These are phyloP conservation scores for Oryza rufipogon DNA, from an alignment of 176 grass and related monocot genomes.

Conservation along the genomic window DNA sequence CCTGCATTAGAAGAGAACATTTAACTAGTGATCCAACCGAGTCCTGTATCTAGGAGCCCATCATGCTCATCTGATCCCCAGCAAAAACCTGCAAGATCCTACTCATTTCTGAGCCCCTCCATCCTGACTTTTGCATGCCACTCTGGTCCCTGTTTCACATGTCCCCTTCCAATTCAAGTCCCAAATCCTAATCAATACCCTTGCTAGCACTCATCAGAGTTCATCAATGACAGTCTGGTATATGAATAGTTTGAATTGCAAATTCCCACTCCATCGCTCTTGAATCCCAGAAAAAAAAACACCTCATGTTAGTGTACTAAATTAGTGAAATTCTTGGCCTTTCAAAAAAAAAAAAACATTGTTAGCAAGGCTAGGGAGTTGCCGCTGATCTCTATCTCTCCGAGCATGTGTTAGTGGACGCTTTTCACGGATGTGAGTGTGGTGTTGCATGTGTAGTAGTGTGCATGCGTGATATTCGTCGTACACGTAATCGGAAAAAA, in stretches of 20 bases:
- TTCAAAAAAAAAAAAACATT: too few species aligned
- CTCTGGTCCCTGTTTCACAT: conserved; percentile 48
- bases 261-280: neutral
- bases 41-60: conserved; percentile 37
- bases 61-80: conserved; percentile 37
- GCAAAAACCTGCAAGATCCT: conserved; percentile 55
- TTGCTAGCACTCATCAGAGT: conserved; percentile 19
- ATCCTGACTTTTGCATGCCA: conserved; percentile 40
- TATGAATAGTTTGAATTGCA: conserved; percentile 22
- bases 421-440: too few species aligned
- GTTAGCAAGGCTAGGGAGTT: too few species aligned
- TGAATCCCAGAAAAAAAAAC: conserved; percentile 1
- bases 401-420: too few species aligned
- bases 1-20: neutral
- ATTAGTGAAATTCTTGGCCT: neutral
- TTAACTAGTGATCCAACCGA: conserved; percentile 13
- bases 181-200: neutral
- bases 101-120: conserved; percentile 33
- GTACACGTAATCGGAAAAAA: too few species aligned
- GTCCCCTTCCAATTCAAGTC: conserved; percentile 29
- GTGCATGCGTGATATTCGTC: too few species aligned
- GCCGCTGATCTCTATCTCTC: too few species aligned
- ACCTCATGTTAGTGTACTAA: conserved; percentile 18
- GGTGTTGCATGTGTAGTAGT: too few species aligned
- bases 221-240: conserved; percentile 18